Base-by-base conservation (phyloP, 2,329 filamentous ascomycete species). In the Calcarisporium arbuscula region DNA sequence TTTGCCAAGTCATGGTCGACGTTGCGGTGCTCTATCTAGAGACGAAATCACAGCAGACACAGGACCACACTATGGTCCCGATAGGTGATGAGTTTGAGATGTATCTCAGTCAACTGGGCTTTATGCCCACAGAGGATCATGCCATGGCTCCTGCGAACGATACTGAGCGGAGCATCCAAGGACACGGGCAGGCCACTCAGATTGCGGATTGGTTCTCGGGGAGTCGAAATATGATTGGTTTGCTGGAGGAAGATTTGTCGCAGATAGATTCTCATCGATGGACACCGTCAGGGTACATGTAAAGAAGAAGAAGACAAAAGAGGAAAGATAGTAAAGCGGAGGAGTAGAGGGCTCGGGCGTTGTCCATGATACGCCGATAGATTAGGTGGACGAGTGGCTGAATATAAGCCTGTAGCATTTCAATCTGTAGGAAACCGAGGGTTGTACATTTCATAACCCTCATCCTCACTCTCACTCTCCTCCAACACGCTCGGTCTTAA, bases 361-460 rank as follows among this genome's bases (percentile, higher is more conserved):
- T n/a, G n/a, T n/a, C n/a, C n/a, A n/a, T n/a, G n/a, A n/a, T n/a
- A n/a, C n/a, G n/a, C n/a, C n/a, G n/a, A n/a, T n/a, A n/a, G n/a
- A n/a, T n/a, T n/a, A n/a, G n/a, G n/a, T n/a, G n/a, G n/a, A n/a
- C n/a, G n/a, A n/a, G n/a, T n/a, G n/a, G n/a, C n/a, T n/a, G n/a
- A n/a, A n/a, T n/a, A n/a, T n/a, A n/a, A n/a, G n/a, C n/a, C 17
- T 23, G 23, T 28, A n/a, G 9, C 17, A 12, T 14, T 35, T 79
- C 63, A 81, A 43, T 79, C 70, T 1, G 77, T 81, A 17, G 77
- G 77, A 34, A 62, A 61, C 22, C 68, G 61, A 2, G 77, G 77
- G 45, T 81, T 66, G 53, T 85, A 84, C 32, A 80, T 65, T 43
- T 83, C 75, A 51, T 86, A 85, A 3, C 73, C 80, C 47, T 85